These are phyloP conservation scores for Shiraia bambusicola DNA, from an alignment of 2,329 filamentous ascomycete genomes.

Conservation along the genomic window DNA sequence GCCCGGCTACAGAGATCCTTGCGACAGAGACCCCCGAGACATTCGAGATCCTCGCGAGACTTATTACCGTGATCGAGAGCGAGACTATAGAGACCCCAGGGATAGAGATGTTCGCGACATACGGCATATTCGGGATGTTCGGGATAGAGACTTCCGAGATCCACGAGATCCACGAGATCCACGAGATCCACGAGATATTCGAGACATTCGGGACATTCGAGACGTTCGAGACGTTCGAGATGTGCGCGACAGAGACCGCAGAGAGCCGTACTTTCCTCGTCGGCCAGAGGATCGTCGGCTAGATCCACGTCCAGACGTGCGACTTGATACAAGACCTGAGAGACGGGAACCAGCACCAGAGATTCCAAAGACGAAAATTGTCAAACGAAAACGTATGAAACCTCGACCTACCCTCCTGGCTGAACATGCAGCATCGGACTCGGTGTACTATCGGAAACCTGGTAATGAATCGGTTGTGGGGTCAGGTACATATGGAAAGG, in stretches of 20 bases:
- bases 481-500: constrained; percentile 92
- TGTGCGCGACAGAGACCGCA: constrained; percentile 26
- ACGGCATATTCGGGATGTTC: constrained; percentile 11
- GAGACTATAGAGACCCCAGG: constrained; percentile 17
- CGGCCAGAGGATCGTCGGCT: constrained; percentile 29
- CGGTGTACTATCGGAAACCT: constrained; percentile 91
- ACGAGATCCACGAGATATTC: constrained; percentile 24
- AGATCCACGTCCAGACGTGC: constrained; percentile 25
- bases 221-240: constrained; percentile 26
- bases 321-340: constrained; percentile 42
- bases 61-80: constrained; percentile 20
- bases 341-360: constrained; percentile 43
- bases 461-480: constrained; percentile 97
- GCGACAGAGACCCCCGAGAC: constrained; percentile 27
- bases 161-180: constrained; percentile 17
- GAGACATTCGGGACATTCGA: constrained; percentile 19
- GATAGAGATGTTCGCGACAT: constrained; percentile 29
- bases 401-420: constrained; percentile 68
- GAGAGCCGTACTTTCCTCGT: constrained; percentile 31
- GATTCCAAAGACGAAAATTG: constrained; percentile 55
- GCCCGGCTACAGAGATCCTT: constrained; percentile 30
- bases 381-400: constrained; percentile 70
- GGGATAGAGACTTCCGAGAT: constrained; percentile 18
- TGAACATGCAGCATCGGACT: constrained; percentile 77
- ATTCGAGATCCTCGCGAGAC: constrained; percentile 16